Evolutionary conservation across 306 rosid species (phyloP).

Genomic region (Glycyrrhiza uralensis): DNA sequence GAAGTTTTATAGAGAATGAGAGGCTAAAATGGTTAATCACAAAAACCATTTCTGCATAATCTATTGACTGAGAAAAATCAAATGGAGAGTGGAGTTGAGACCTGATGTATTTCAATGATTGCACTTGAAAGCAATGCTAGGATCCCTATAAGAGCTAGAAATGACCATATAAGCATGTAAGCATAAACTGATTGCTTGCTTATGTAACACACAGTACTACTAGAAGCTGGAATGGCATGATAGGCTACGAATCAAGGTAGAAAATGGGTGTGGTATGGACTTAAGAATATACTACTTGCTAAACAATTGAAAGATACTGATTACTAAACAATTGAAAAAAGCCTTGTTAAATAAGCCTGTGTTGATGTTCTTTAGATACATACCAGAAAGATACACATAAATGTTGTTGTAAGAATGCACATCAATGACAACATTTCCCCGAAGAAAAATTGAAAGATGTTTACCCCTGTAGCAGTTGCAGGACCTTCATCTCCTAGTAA

Average conservation of each 20-base stretch:
- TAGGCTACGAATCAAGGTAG: not conserved
- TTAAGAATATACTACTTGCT: not conserved
- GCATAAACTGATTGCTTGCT: not conserved
- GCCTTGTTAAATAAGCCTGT: not conserved
- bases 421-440: not conserved
- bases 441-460: not conserved
- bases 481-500: conserved; percentile 26
- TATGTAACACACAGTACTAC: not conserved
- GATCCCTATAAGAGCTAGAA: not conserved
- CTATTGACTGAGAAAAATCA: not conserved
- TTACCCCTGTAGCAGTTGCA: conserved; percentile 22
- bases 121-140: not conserved
- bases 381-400: not conserved
- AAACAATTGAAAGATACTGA: too few relatives aligned
- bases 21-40: not conserved
- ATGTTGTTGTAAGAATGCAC: not conserved
- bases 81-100: not conserved
- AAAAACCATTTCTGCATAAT: not conserved
- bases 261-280: not conserved
- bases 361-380: not conserved
- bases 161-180: not conserved
- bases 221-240: not conserved
- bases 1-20: not conserved
- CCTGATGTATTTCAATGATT: not conserved
- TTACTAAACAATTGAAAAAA: not conserved